Evolutionary conservation across 148 eudicot genomes (phyloP), one percentile per base, ranked within the genome.

Genomic region (Spergularia marina): DNA sequence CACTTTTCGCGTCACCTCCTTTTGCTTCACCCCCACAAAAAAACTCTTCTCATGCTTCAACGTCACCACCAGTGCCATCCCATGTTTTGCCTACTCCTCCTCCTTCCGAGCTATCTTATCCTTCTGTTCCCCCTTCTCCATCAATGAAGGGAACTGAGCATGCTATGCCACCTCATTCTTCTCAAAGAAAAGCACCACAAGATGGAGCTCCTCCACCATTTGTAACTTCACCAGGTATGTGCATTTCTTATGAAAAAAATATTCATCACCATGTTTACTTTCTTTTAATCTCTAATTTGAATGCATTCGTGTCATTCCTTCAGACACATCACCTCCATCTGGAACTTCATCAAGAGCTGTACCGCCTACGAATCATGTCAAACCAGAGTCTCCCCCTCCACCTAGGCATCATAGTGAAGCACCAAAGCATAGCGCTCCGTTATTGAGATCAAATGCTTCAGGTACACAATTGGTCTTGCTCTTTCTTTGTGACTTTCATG

Each of bases 181-280:
- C 86, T 75, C 79, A 81, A 52, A 36, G 76, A 55, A 56, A 75
- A 40, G 85, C 72, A 44, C 80, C 79, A 39, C 76, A 68, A 53
- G 58, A 63, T 11, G 68, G 72, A 15, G 80, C 74, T 76, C 85
- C 89, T 49, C 72, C 81, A 25, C 54, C 82, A 51, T 76, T 55
- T 51, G 76, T 81, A 74, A 65, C 83, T 59, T 70, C 84, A 70
- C 81, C 87, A 75, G 90, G 97, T 88, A 88, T 55, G 63, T 83
- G 51, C 44, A 41, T 59, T 70, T 21, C 21, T 39, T 68, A 14
- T 36, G 74, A 69, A 56, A 67, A 59, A 67, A 59, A 62, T 53
- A 30, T 44, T 61, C 2, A 21, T 49, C 21, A 25, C 62, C 51
- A 53, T 25, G 17, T 23, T 54, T 68, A 25, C 39, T 40, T 72